Conservation (phyloP, 2,329 filamentous ascomycete genomes). For the Trichoderma hamatum region DNA sequence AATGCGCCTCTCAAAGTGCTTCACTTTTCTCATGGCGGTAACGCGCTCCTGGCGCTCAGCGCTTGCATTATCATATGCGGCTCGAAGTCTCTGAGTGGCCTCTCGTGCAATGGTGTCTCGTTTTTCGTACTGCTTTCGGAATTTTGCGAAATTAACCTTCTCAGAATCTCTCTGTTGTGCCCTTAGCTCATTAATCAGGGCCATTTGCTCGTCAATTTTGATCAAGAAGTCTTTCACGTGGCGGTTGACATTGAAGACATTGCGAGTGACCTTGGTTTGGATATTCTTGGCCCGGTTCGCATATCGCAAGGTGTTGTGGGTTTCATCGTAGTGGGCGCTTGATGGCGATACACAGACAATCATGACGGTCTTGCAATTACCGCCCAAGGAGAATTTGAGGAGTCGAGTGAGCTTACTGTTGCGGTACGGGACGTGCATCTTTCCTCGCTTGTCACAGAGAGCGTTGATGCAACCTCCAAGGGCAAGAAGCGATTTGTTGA, state of each 20-base stretch:
- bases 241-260: constrained; percentile 98
- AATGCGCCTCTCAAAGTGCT: constrained; percentile 82
- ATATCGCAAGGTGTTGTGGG: constrained; percentile 95
- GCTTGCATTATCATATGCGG: constrained; percentile 79
- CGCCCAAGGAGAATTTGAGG: constrained; percentile 94
- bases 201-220: constrained; percentile 98
- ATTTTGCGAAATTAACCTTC: constrained; percentile 78
- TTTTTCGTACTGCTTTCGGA: constrained; percentile 88
- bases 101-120: constrained; percentile 75
- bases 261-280: constrained; percentile 98
- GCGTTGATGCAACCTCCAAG: constrained; percentile 98
- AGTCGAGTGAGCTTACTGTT: constrained; percentile 96
- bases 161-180: constrained; percentile 91
- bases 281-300: constrained; percentile 99
- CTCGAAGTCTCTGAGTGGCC: constrained; percentile 76
- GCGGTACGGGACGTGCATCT: constrained; percentile 92
- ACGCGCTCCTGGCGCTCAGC: constrained; percentile 78
- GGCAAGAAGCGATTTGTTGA: constrained; percentile 96
- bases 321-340: constrained; percentile 96
- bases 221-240: constrained; percentile 99
- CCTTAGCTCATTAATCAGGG: constrained; percentile 93
- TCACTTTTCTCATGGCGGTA: constrained; percentile 77
- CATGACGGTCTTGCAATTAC: constrained; percentile 99
- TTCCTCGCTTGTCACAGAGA: constrained; percentile 87
- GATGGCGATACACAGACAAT: constrained; percentile 98